A percentile compares a stretch with the other conserved stretches of the same genome.
Conservation (phyloP, 148 eudicot genomes). For the Nyssa sinensis region DNA sequence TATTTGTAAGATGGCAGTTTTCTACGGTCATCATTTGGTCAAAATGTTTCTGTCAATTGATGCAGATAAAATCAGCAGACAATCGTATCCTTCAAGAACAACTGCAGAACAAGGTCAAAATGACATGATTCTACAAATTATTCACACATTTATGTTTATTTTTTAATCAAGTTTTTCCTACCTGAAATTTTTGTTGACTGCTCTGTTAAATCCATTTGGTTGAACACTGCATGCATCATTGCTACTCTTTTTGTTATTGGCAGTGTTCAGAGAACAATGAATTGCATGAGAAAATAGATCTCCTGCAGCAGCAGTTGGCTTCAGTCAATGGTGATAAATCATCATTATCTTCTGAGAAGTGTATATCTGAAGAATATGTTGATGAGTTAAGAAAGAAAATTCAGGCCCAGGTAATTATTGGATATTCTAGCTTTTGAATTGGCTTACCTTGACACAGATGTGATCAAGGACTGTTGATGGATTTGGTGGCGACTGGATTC, state of each 20-base stretch:
- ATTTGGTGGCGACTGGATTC: background rate
- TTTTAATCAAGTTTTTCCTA: background rate
- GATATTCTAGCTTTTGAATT: constrained; percentile 5
- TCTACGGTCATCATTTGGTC: background rate
- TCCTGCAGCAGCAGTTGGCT: constrained; percentile 67
- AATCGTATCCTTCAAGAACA: constrained; percentile 94
- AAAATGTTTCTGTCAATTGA: background rate
- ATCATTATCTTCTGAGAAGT: constrained; percentile 32
- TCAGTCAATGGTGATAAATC: constrained; percentile 36
- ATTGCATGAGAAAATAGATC: constrained; percentile 54
- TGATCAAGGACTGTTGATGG: background rate
- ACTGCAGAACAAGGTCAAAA: constrained; percentile 74
- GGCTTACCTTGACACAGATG: background rate
- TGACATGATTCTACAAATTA: background rate
- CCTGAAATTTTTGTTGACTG: too few relatives aligned
- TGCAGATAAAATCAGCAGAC: constrained; percentile 89
- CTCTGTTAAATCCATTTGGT: background rate
- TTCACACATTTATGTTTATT: background rate
- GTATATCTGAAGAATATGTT: constrained; percentile 47
- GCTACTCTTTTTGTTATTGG: constrained; percentile 15
- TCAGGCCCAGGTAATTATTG: constrained; percentile 62
- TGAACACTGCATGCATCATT: constrained; percentile 4
- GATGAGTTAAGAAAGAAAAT: constrained; percentile 76
- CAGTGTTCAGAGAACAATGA: constrained; percentile 81
- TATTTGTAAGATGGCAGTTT: background rate